These are phyloP conservation scores for Hypoxylon rubiginosum DNA, from an alignment of 2,329 filamentous ascomycete genomes.

Conservation along the genomic window DNA sequence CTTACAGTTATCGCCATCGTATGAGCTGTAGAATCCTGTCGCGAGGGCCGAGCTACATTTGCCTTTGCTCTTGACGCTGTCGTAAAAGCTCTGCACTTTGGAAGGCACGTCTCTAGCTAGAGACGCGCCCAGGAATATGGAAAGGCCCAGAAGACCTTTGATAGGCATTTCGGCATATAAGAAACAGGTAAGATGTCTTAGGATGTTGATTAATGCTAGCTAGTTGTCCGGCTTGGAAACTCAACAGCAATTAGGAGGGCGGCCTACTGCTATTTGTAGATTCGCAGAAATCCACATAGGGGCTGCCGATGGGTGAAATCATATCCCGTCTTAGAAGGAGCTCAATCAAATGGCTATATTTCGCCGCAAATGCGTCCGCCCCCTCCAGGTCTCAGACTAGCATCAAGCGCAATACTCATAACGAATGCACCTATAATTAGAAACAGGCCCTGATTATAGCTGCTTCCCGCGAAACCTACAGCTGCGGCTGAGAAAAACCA, in stretches of 20 bases:
- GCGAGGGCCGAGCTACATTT: constrained; percentile 57
- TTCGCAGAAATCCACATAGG: constrained; percentile 1
- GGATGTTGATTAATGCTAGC: constrained; percentile 2
- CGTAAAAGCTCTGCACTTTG: constrained; percentile 59
- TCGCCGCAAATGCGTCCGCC: constrained; percentile 3
- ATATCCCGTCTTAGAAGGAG: constrained; percentile 31
- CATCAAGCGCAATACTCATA: neutral
- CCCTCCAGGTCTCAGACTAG: neutral
- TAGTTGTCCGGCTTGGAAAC: constrained; percentile 3
- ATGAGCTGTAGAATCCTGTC: constrained; percentile 57
- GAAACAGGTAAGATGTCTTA: neutral
- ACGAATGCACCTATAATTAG: constrained; percentile 28
- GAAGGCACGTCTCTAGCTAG: constrained; percentile 52
- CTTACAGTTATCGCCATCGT: constrained; percentile 55
- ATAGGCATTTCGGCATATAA: constrained; percentile 37
- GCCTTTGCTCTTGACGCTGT: constrained; percentile 55
- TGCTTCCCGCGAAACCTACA: constrained; percentile 29
- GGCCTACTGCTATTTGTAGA: constrained; percentile 25
- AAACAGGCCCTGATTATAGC: constrained; percentile 23
- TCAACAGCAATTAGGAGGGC: neutral
- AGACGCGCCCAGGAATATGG: constrained; percentile 36
- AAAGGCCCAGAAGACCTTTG: constrained; percentile 37
- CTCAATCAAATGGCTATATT: constrained; percentile 16
- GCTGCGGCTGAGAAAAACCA: constrained; percentile 22
- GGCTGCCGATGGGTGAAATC: constrained; percentile 9